A percentile compares a stretch with the other conserved stretches of the same genome.
These are phyloP conservation scores for Polytrichum commune DNA, from an alignment of 225 moss, liverwort and hornwort genomes.

Conservation along the genomic window DNA sequence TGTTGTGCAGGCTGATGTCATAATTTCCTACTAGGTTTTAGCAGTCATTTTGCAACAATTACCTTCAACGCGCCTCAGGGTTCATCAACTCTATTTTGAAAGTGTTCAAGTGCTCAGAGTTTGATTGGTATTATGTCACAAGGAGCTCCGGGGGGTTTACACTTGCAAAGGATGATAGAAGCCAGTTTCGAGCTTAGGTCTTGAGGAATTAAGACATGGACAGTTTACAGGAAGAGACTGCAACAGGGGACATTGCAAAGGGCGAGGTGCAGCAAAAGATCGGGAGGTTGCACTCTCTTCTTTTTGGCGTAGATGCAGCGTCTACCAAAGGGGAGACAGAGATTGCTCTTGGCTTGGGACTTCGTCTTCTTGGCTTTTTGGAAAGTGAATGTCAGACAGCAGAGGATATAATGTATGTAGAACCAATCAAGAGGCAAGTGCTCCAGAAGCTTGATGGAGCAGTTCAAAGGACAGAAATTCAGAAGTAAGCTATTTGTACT, in stretches of 20 bases:
- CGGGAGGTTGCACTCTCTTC: conserved; percentile 76
- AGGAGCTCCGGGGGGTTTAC: too few species aligned
- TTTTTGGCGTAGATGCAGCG: conserved; percentile 79
- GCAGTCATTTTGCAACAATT: too few species aligned
- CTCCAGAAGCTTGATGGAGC: conserved; percentile 55
- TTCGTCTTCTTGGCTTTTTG: conserved; percentile 86
- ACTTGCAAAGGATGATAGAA: too few species aligned
- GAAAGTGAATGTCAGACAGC: conserved; percentile 71
- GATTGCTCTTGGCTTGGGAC: conserved; percentile 74
- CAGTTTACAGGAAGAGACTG: conserved; percentile 22
- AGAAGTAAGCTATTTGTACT: too few species aligned
- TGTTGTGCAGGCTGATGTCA: too few species aligned
- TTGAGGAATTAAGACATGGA: conserved; percentile 30
- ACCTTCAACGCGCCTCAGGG: too few species aligned
- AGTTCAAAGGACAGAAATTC: conserved; percentile 31
- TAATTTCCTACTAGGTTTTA: too few species aligned
- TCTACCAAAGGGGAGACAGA: conserved; percentile 59
- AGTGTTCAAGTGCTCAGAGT: too few species aligned
- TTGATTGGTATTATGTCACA: too few species aligned
- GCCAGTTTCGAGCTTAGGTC: too few species aligned
- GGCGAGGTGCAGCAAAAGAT: conserved; percentile 61
- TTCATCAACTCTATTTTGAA: too few species aligned
- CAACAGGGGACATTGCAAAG: conserved; percentile 19
- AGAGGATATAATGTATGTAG: conserved; percentile 65
- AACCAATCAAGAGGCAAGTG: conserved; percentile 61